A percentile compares a stretch with the other conserved stretches of the same genome.
Evolutionary conservation across 108 stramenopile genomes (phyloP).

Genomic region (Cylindrotheca fusiformis): DNA sequence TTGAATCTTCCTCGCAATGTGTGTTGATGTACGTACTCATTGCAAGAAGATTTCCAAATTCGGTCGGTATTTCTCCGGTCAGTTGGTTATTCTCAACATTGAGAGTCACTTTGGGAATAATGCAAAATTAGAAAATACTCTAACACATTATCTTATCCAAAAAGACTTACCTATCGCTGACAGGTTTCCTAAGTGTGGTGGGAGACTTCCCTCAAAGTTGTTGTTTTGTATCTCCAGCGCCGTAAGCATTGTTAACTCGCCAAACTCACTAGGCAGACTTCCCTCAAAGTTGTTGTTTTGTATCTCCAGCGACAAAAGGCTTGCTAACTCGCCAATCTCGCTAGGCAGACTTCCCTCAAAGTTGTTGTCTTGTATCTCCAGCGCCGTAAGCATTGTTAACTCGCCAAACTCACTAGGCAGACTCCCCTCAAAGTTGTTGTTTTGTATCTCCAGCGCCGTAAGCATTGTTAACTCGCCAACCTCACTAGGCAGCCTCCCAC

Average conservation of each 20-base stretch:
- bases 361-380: slow-evolving; percentile 32
- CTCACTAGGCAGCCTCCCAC: slow-evolving; percentile 46
- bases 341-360: slow-evolving; percentile 15
- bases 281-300: slow-evolving; percentile 22
- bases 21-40: background rate
- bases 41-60: slow-evolving; percentile 2
- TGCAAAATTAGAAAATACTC: background rate
- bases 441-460: slow-evolving; percentile 40
- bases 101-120: slow-evolving; percentile 17
- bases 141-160: slow-evolving; percentile 24
- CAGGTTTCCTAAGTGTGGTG: slow-evolving; percentile 9
- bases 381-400: slow-evolving; percentile 23
- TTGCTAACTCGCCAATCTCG: slow-evolving; percentile 19
- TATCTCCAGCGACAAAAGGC: background rate
- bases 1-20: too few relatives aligned
- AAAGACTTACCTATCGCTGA: slow-evolving; percentile 12
- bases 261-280: slow-evolving; percentile 20
- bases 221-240: background rate
- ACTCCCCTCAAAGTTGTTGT: slow-evolving; percentile 53
- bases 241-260: slow-evolving; percentile 9
- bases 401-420: slow-evolving; percentile 52
- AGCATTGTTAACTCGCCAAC: slow-evolving; percentile 52
- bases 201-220: slow-evolving; percentile 20
- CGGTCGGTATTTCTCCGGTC: slow-evolving; percentile 15
- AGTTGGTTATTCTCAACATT: slow-evolving; percentile 22